These are phyloP conservation scores for Dipodascus geniculatus DNA, from an alignment of 805 yeast species.

Conservation along the genomic window DNA sequence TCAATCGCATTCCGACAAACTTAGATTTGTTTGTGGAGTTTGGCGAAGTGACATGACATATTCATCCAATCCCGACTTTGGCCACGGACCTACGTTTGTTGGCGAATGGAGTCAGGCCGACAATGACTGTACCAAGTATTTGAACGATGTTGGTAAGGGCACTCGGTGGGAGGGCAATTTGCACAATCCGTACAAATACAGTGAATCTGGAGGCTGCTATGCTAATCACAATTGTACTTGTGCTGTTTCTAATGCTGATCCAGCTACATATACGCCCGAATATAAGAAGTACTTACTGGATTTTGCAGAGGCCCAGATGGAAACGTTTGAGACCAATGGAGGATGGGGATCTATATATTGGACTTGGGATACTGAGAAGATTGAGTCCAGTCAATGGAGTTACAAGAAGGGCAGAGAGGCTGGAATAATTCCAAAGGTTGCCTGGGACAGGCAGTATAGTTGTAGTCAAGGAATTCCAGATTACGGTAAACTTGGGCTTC, in stretches of 20 bases:
- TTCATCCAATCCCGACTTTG: slow-evolving; percentile 41
- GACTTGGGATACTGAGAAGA: slow-evolving; percentile 74
- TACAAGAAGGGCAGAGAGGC: slow-evolving; percentile 20
- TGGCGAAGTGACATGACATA: slow-evolving; percentile 42
- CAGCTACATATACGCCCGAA: slow-evolving; percentile 40
- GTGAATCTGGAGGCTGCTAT: slow-evolving; percentile 17
- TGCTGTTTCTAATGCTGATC: slow-evolving; percentile 30
- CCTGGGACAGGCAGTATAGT: slow-evolving; percentile 17
- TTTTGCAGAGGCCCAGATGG: slow-evolving; percentile 73
- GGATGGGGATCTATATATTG: slow-evolving; percentile 72
- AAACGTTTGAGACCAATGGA: slow-evolving; percentile 52
- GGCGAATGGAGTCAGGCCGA: slow-evolving; percentile 86
- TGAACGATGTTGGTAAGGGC: slow-evolving; percentile 71
- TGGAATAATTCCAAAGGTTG: slow-evolving; percentile 21
- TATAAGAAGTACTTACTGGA: slow-evolving; percentile 45
- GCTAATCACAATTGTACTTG: slow-evolving; percentile 43
- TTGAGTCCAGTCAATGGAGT: slow-evolving; percentile 23
- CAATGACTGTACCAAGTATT: slow-evolving; percentile 75
- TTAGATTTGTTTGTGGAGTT: slow-evolving; percentile 30
- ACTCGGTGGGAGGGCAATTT: slow-evolving; percentile 61
- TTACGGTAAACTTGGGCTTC: slow-evolving; percentile 17
- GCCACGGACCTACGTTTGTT: slow-evolving; percentile 49
- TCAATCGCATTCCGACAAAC: slow-evolving; percentile 22
- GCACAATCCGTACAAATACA: slow-evolving; percentile 20
- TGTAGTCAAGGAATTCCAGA: slow-evolving; percentile 18